Base-by-base conservation (phyloP, 2,329 filamentous ascomycete species). In the Raffaelea ambrosiae region DNA sequence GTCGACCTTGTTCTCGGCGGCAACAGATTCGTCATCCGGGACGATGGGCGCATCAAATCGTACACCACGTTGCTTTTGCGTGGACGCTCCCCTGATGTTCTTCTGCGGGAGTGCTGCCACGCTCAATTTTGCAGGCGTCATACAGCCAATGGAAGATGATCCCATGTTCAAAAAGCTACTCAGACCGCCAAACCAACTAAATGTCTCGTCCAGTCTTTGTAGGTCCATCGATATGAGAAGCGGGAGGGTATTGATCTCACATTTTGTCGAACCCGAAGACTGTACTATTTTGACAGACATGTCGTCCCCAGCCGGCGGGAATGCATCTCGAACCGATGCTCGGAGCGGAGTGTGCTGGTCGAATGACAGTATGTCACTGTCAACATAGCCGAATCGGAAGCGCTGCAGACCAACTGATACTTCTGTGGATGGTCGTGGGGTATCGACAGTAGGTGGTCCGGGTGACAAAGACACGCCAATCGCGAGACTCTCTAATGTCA, bases 121-220 rank as follows among this genome's bases (percentile, higher is more conserved):
- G 31, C 20, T 44, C 8, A 8, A 8, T 9, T 38, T 38, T 7
- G 8, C 18, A 14, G 35, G 7, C 8, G 35, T 5, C 35, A n/a
- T 38, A 14, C 82, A 79, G n/a, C 79, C 75, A 51, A 79, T 84
- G 1, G 86, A 89, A 11, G 91, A 95, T 50, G 79, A 86, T 53
- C 89, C 87, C 62, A 96, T 78, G 57, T 93, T 94, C 40, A 98
- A 70, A 46, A 98, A 84, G 54, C 89, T 88, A 62, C 90, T 95
- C 40, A 98, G 70, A 0, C 93, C 93, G 33, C 93, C 93, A 64
- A 96, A 90, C 74, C 87, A 88, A 48, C 81, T 80, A 51, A 97
- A 81, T 0, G 87, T 87, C 57, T 95, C 89, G 56, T 97, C 93
- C 20, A 97, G 68, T 48, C 79, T 78, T 53, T 84, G 83, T 16